Conservation (phyloP, 768 basidiomycete species). For the Gloeophyllum trabeum region DNA sequence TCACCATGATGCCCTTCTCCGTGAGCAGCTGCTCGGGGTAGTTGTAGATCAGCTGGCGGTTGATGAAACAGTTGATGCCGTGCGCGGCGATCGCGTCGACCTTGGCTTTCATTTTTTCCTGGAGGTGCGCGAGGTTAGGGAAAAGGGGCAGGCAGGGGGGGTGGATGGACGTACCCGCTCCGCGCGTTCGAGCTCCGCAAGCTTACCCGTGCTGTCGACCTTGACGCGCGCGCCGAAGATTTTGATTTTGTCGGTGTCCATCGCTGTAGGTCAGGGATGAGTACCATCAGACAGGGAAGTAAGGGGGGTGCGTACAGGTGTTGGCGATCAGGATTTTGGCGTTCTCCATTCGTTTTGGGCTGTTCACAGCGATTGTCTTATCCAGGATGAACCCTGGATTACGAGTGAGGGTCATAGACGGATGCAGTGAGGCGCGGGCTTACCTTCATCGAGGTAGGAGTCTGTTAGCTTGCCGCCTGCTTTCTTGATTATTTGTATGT, state of each 20-base stretch:
- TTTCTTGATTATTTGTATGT: conserved; percentile 99
- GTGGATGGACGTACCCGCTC: conserved; percentile 49
- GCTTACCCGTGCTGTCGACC: conserved; percentile 92
- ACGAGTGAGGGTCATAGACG: conserved; percentile 1
- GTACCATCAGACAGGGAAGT: too few species aligned
- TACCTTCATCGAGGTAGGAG: conserved; percentile 95
- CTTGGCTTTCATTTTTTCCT: conserved; percentile 99
- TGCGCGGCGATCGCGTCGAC: conserved; percentile 90
- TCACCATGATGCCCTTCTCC: conserved; percentile 90
- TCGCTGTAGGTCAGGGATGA: conserved; percentile 41
- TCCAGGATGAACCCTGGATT: conserved; percentile 88
- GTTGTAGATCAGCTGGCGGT: conserved; percentile 98
- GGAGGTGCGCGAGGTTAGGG: conserved; percentile 1
- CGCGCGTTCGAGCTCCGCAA: conserved; percentile 95
- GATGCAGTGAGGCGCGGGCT: conserved; percentile 4
- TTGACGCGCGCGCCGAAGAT: conserved; percentile 95
- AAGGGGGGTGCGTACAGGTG: conserved; percentile 56
- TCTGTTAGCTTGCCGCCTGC: conserved; percentile 98
- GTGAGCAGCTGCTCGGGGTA: conserved; percentile 95
- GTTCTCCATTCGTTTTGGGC: conserved; percentile 89
- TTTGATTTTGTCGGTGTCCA: conserved; percentile 99
- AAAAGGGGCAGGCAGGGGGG: background rate
- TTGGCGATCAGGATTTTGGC: conserved; percentile 96
- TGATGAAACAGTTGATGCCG: conserved; percentile 96
- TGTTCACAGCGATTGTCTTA: conserved; percentile 89